Percentiles rank a stretch among this genome's conserved stretches.
Conservation (phyloP, 257 asterid genomes). For the Solanum raphanifolium region DNA sequence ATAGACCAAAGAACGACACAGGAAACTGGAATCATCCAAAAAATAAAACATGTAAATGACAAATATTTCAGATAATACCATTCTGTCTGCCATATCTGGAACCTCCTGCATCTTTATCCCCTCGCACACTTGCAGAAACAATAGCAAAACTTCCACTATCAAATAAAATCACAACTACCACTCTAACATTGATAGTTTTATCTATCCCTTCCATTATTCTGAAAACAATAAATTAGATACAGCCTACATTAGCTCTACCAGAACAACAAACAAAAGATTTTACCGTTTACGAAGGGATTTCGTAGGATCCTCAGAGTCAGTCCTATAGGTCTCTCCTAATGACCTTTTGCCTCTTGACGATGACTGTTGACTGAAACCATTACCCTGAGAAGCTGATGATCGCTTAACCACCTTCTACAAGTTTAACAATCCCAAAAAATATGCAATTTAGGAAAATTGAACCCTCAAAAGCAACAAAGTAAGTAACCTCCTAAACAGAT, state of each 20-base stretch:
- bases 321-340: slow-evolving; percentile 6
- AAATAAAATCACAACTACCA: slow-evolving; percentile 1
- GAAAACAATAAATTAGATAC: not conserved
- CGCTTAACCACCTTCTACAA: slow-evolving; percentile 53
- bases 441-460: not conserved
- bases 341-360: slow-evolving; percentile 38
- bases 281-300: slow-evolving; percentile 23
- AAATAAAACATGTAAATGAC: not conserved
- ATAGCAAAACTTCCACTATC: not conserved
- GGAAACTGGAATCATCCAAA: not conserved
- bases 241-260: not conserved
- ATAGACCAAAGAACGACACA: not conserved
- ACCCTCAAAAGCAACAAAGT: not conserved
- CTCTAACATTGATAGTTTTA: not conserved
- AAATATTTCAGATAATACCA: slow-evolving; percentile 17
- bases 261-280: not conserved
- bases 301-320: slow-evolving; percentile 10
- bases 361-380: slow-evolving; percentile 4
- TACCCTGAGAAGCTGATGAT: slow-evolving; percentile 18
- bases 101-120: slow-evolving; percentile 15
- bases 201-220: not conserved
- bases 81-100: slow-evolving; percentile 11
- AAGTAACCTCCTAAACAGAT: not conserved
- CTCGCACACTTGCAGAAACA: slow-evolving; percentile 25
- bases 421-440: not conserved